phyloP scores from a whole-genome alignment of 176 grass and related monocot species.

The Juncus inflexus region DNA sequence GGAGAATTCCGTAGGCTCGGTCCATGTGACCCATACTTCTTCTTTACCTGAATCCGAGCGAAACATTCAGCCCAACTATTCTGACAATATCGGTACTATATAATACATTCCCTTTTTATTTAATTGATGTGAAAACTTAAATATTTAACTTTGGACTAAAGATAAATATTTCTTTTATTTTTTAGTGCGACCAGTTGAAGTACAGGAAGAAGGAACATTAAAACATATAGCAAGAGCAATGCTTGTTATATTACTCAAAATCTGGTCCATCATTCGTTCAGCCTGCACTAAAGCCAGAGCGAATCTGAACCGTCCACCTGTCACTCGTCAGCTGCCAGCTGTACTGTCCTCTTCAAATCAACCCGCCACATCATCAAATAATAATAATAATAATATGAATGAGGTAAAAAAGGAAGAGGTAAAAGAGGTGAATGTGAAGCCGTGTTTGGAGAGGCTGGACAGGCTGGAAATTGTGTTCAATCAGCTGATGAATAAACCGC shows the following conservation, averaged over 20 bases:
- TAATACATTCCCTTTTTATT: conserved; percentile 26
- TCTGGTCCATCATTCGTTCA: conserved; percentile 45
- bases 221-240: conserved; percentile 33
- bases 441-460: conserved; percentile 63
- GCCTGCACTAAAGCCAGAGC: conserved; percentile 27
- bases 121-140: not conserved
- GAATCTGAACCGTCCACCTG: not conserved
- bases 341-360: too few relatives aligned
- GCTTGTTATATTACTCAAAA: conserved; percentile 52
- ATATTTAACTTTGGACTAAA: not conserved
- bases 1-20: conserved; percentile 16
- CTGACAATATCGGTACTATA: conserved; percentile 17
- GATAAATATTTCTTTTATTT: conserved; percentile 4
- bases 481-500: conserved; percentile 57
- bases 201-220: conserved; percentile 29
- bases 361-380: too few relatives aligned
- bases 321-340: not conserved
- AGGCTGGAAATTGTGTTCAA: conserved; percentile 59
- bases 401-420: conserved; percentile 12
- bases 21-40: conserved; percentile 39
- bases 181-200: conserved; percentile 20
- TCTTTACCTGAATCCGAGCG: too few relatives aligned
- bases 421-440: conserved; percentile 29
- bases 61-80: conserved; percentile 12
- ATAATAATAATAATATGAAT: conserved; percentile 6